Evolutionary conservation across 768 basidiomycete genomes (phyloP), one percentile per base, ranked within the genome.

Genomic region (Termitomyces eurrhizus): DNA sequence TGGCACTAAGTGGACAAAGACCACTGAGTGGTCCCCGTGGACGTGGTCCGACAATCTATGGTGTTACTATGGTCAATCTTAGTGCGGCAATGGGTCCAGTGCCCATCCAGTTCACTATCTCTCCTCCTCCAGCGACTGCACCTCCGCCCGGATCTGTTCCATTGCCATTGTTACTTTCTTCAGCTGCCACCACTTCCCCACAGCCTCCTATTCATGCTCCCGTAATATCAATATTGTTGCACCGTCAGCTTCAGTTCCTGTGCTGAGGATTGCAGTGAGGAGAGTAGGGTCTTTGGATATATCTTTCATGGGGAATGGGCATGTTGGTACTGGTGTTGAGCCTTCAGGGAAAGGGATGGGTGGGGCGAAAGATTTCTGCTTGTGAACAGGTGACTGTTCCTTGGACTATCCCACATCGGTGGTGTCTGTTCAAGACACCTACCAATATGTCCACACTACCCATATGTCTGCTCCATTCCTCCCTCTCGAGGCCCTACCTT

Each of bases 81-180:
- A 65, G 64, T 24, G 67, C 57, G 35, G 74, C 87, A 14, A 67
- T 72, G 32, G 82, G 83, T 0, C 88, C 89, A 1, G 84, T 91
- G 0, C 84, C 83, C 0, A 84, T 91, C 49, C 63, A 76, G 8
- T 91, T 86, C 67, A 80, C 80, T 41, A 59, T 83, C 6, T 85
- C 87, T 39, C 86, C 85, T 0, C 76, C 75, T 0, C 65, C 64
- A 4, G 62, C 66, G 24, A 68, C 60, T 35, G 65, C 63, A 0
- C 64, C 66, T 24, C 62, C 60, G 5, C 62, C 60, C 9, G 60
- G 64, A 36, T 36, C 51, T 26, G 21, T 52, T 16, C 48, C 62
- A 11, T 57, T 64, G 7, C 51, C 51, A 5, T 45, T 57, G 39
- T 44, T 62, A 13, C 56, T 65, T 13, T 55, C 59, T 26, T 39